Percentiles rank a stretch among this genome's conserved stretches.
These are phyloP conservation scores for Leishmania martiniquensis DNA, from an alignment of 208 protist species.

Conservation along the genomic window DNA sequence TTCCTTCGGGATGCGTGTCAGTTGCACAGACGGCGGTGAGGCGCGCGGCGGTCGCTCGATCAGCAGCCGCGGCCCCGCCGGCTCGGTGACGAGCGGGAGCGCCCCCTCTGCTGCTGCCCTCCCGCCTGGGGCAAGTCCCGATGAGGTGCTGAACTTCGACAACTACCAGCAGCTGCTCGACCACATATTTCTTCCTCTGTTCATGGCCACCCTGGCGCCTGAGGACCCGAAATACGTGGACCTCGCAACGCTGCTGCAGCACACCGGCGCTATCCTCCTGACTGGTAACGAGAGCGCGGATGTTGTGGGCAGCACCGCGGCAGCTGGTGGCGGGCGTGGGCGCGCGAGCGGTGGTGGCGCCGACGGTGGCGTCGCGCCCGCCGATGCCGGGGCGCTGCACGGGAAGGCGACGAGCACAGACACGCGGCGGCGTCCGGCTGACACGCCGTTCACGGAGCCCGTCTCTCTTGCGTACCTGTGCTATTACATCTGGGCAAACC, in stretches of 20 bases:
- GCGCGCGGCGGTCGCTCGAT: neutral
- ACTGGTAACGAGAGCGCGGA: conserved; percentile 95
- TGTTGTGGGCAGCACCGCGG: conserved; percentile 35
- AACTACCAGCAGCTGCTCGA: conserved; percentile 96
- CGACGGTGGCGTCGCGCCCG: neutral
- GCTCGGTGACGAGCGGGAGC: neutral
- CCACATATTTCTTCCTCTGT: conserved; percentile 98
- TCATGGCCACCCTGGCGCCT: conserved; percentile 96
- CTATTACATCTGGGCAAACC: conserved; percentile 99
- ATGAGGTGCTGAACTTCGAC: conserved; percentile 52
- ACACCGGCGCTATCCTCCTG: conserved; percentile 95
- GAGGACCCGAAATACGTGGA: conserved; percentile 86
- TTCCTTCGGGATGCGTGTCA: neutral
- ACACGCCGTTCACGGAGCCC: conserved; percentile 98
- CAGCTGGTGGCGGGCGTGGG: neutral
- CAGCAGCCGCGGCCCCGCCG: neutral
- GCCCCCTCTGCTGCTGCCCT: neutral
- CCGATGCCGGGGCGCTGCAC: neutral
- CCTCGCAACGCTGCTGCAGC: conserved; percentile 92
- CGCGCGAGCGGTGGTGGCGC: neutral
- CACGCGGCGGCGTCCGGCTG: conserved; percentile 79
- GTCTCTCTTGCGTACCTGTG: conserved; percentile 79
- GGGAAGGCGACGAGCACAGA: neutral
- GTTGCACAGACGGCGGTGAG: neutral
- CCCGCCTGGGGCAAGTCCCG: conserved; percentile 12